These are phyloP conservation scores for Carex littledalei DNA, from an alignment of 176 grass and related monocot genomes.

Conservation along the genomic window DNA sequence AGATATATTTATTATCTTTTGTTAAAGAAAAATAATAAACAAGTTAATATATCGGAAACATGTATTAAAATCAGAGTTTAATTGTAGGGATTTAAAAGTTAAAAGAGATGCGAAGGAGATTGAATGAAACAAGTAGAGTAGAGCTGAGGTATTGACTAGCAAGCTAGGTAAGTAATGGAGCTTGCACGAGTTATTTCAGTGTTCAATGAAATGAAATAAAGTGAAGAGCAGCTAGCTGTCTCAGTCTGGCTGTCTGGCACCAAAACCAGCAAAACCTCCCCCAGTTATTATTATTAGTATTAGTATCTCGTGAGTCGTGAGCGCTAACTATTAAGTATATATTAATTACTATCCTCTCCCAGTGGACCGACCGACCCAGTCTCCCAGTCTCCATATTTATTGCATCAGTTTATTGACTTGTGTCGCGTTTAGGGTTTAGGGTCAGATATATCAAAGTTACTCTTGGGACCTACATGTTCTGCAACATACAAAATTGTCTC, in stretches of 20 bases:
- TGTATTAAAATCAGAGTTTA: too few species aligned
- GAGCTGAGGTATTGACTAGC: not conserved
- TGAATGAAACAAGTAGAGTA: not conserved
- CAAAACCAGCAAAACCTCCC: not conserved
- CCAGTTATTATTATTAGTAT: too few species aligned
- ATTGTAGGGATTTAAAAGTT: too few species aligned
- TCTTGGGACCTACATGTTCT: too few species aligned
- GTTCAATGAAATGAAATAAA: not conserved
- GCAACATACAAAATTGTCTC: too few species aligned
- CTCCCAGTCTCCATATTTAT: not conserved
- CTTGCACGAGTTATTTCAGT: not conserved
- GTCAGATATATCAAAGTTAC: too few species aligned
- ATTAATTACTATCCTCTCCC: not conserved
- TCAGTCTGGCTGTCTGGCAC: not conserved
- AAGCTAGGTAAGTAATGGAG: not conserved
- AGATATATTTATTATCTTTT: not conserved
- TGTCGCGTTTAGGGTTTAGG: not conserved
- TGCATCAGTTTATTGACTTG: conserved; percentile 4
- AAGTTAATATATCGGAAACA: too few species aligned
- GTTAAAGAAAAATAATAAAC: too few species aligned
- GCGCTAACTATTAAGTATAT: not conserved
- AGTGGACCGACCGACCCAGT: too few species aligned
- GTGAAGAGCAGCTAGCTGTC: not conserved
- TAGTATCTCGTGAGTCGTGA: not conserved
- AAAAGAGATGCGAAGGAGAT: too few species aligned